Base-by-base conservation (phyloP, 139 green algal genomes). In the Ettlia oleoabundans region DNA sequence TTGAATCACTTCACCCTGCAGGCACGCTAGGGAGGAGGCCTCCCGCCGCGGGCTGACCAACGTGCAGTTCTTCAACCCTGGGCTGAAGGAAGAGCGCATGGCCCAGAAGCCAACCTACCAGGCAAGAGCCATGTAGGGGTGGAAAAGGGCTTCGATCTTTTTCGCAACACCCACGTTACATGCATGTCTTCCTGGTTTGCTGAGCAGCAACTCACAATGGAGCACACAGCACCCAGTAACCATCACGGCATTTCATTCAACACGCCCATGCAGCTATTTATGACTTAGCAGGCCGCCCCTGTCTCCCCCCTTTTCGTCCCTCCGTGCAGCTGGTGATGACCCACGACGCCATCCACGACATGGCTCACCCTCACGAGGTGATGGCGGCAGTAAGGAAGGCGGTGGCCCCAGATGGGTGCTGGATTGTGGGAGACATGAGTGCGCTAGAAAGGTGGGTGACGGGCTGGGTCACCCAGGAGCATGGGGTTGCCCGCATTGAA, bases 291-390 rank as follows among this genome's bases (percentile, higher is more conserved):
- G n/a, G n/a, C n/a, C n/a, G n/a, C n/a, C n/a, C n/a, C n/a, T n/a
- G n/a, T n/a, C n/a, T n/a, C n/a, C n/a, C 22, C 28, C 64, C 64
- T 47, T 30, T 32, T 33, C 2, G n/a, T n/a, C n/a, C n/a, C n/a
- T n/a, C 15, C 33, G 21, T 40, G 74, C 74, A 80, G 75, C 72
- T 79, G 66, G 58, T 82, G 22, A 69, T 84, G 64, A 86, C 73
- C 13, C 75, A 86, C n/a, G 82, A 86, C 73, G 82, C 82, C n/a
- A 78, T 86, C 42, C 82, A 86, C 30, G 82, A 86, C 75, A 86
- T 86, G 75, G 65, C 73, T 24, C 61, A 69, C 41, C 82, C 82
- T 22, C 68, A 82, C 67, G 43, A 63, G 28, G 82, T 86, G 24
- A 78, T 86, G 73, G 30, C 62, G 2, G 58, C 58, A 1, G 75